phyloP scores from a whole-genome alignment of 2,329 filamentous ascomycete species.

The Zasmidium angulare region DNA sequence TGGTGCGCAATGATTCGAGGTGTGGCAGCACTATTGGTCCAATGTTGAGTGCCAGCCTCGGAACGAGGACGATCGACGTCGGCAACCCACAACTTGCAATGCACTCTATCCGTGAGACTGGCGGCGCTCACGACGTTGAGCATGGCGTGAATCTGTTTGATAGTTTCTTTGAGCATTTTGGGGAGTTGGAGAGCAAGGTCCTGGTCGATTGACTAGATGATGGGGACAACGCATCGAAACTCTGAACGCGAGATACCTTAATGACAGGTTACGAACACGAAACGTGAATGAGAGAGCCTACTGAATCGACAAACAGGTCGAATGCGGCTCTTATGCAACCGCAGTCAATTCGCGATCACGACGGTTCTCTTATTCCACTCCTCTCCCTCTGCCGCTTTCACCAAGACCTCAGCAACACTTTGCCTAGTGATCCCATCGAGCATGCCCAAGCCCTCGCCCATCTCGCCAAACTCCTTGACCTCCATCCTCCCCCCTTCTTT shows the following conservation, averaged over 20 bases:
- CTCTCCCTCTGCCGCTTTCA: conserved; percentile 43
- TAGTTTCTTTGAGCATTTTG: conserved; percentile 82
- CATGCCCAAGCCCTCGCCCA: conserved; percentile 45
- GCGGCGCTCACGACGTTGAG: conserved; percentile 82
- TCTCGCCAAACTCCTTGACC: conserved; percentile 44
- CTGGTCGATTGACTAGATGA: conserved; percentile 65
- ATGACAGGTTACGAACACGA: neutral
- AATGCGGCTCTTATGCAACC: too few species aligned
- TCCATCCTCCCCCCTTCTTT: conserved; percentile 39
- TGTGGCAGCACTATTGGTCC: conserved; percentile 97
- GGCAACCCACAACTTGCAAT: conserved; percentile 94
- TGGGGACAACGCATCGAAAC: conserved; percentile 6
- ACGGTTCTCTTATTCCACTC: conserved; percentile 48
- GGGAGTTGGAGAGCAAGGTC: conserved; percentile 78
- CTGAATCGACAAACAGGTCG: too few species aligned
- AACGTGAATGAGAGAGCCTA: too few species aligned
- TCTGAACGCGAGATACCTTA: conserved; percentile 1
- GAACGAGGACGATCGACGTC: conserved; percentile 84
- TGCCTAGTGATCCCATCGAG: conserved; percentile 39
- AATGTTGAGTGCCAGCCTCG: conserved; percentile 86
- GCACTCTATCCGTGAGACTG: conserved; percentile 95
- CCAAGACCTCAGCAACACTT: conserved; percentile 49
- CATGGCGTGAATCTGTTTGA: conserved; percentile 83
- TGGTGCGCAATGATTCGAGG: conserved; percentile 90
- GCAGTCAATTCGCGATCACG: conserved; percentile 42